A percentile compares a stretch with the other conserved stretches of the same genome.
Evolutionary conservation across 2,329 filamentous ascomycete species (phyloP).

Genomic region (Plectosphaerella sp.): DNA sequence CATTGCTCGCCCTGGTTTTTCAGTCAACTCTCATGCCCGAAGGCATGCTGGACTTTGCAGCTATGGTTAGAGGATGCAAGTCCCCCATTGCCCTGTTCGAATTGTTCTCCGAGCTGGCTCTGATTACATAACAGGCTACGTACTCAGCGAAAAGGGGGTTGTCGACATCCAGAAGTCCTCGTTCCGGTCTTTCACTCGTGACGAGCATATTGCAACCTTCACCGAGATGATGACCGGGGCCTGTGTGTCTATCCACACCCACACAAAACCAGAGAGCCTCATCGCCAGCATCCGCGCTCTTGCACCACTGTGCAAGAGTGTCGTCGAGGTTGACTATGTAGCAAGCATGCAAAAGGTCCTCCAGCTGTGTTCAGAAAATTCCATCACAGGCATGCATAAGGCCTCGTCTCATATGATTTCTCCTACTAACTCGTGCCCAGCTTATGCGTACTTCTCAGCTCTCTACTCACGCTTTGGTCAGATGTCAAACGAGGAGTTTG

Average conservation of each 20-base stretch:
- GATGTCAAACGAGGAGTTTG: slow-evolving; percentile 24
- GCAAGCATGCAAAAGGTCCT: slow-evolving; percentile 23
- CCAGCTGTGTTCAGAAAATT: slow-evolving; percentile 16
- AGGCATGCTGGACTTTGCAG: slow-evolving; percentile 32
- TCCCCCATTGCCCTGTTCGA: neutral
- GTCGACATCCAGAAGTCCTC: slow-evolving; percentile 13
- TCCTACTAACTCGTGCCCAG: slow-evolving; percentile 3
- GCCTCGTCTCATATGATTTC: neutral
- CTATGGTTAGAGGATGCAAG: slow-evolving; percentile 32
- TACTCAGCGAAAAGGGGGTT: slow-evolving; percentile 17
- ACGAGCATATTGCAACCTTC: slow-evolving; percentile 21
- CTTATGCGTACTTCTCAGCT: slow-evolving; percentile 15
- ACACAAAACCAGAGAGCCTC: neutral
- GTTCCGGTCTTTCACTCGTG: slow-evolving; percentile 19
- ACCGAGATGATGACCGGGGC: slow-evolving; percentile 9
- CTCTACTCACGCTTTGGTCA: slow-evolving; percentile 22
- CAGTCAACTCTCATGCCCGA: slow-evolving; percentile 34
- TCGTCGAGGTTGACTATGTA: slow-evolving; percentile 24
- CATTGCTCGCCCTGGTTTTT: slow-evolving; percentile 30
- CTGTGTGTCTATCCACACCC: neutral
- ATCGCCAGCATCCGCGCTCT: slow-evolving; percentile 6
- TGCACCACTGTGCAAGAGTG: slow-evolving; percentile 20
- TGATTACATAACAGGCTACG: slow-evolving; percentile 16
- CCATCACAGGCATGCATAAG: slow-evolving; percentile 20
- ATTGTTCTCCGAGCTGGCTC: no score